Base-by-base conservation (phyloP, 2,329 filamentous ascomycete genomes). In the Berkeleyomyces basicola region DNA sequence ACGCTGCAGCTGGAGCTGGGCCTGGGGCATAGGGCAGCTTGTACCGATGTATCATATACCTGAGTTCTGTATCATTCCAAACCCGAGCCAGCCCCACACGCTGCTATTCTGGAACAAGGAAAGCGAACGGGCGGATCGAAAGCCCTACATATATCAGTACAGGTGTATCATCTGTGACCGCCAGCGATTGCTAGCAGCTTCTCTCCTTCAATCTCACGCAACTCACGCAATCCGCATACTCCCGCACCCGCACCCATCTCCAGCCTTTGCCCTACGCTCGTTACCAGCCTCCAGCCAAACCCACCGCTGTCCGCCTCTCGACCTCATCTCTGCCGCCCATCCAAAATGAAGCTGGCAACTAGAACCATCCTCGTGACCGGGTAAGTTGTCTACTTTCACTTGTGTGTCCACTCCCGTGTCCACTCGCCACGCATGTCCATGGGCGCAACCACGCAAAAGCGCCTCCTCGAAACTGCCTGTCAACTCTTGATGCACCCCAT, bases 361-460 rank as follows among this genome's bases (percentile, higher is more conserved):
- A 89, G 90, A 78, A 93, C 90, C 66, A 89, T 96, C 72, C 82
- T 96, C 71, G 84, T 96, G 72, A 91, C 91, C 70, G 91, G 91
- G 91, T 96, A 84, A 78, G 84, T 69, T 69, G 65, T 63, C 23
- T 23, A 23, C 23, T 23, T 23, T 23, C 23, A 23, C 2, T 23
- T 23, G 23, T 23, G 23, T 23, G 23, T 23, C 31, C 16, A 16
- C 40, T 51, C 14, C 61, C 57, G 61, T 43, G 58, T 47, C n/a
- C 14, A 49, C 46, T 39, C 36, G 2, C 23, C 23, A 23, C 23
- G 23, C 23, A 23, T 23, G 23, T 23, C 23, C 23, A 23, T 23
- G 23, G 23, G 23, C 23, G 23, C 2, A 23, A 23, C 23, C 23
- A 23, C 23, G 23, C 23, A 23, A 23, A 23, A 23, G 23, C 23